A percentile compares a stretch with the other conserved stretches of the same genome.
Evolutionary conservation across 1,284 basidiomycete species (phyloP).

Genomic region (Vanrija pseudolonga): DNA sequence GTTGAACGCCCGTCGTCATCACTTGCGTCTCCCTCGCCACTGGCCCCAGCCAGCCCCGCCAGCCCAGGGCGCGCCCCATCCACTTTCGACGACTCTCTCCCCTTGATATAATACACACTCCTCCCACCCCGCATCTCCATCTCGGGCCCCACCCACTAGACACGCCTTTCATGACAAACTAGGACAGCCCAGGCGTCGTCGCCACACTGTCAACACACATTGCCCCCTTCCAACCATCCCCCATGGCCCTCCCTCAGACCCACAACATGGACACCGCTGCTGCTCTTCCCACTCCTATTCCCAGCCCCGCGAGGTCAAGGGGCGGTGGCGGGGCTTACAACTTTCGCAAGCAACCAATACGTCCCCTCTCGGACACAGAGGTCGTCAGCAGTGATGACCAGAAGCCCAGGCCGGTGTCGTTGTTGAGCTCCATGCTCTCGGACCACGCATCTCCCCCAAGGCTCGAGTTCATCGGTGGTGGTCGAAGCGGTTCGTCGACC

Average conservation of each 20-base stretch:
- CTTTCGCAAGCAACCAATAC: conserved; percentile 16
- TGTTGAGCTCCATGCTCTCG: conserved; percentile 29
- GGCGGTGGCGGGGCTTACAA: background rate
- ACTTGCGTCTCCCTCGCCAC: background rate
- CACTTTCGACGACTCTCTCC: too few relatives aligned
- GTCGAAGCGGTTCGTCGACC: conserved; percentile 15
- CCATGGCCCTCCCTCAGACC: background rate
- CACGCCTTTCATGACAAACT: too few relatives aligned
- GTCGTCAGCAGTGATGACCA: conserved; percentile 8
- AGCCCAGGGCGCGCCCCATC: too few relatives aligned
- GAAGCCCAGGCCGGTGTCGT: conserved; percentile 19
- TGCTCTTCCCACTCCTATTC: background rate
- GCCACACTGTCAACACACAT: background rate
- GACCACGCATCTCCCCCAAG: background rate
- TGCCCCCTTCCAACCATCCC: too few relatives aligned
- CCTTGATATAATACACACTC: too few relatives aligned
- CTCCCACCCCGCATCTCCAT: too few relatives aligned
- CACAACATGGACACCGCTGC: background rate
- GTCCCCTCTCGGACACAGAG: conserved; percentile 10
- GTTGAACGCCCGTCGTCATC: background rate
- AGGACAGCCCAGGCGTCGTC: too few relatives aligned
- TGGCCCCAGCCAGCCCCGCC: too few relatives aligned
- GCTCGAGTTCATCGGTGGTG: too few relatives aligned
- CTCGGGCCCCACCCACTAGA: background rate
- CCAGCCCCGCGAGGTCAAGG: background rate